Evolutionary conservation across 2,329 filamentous ascomycete genomes (phyloP).

Genomic region (Aspergillus tamarii): DNA sequence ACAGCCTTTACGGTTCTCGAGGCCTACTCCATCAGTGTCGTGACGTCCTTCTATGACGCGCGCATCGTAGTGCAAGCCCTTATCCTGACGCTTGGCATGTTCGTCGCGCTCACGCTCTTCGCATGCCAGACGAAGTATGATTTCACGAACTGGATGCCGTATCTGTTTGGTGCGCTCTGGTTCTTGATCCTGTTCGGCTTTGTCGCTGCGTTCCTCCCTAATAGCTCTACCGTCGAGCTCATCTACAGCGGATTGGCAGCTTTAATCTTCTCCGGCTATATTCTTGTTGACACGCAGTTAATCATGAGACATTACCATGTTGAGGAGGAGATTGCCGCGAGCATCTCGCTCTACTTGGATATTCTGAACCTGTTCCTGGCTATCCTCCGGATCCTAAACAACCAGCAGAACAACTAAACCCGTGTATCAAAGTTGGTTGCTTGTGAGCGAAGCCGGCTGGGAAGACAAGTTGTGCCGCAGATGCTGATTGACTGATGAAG

Average conservation of each 20-base stretch:
- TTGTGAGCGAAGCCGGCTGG: no score
- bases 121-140: constrained; percentile 98
- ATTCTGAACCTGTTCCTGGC: constrained; percentile 96
- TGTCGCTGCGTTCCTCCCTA: constrained; percentile 86
- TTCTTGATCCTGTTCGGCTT: constrained; percentile 89
- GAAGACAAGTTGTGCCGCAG: background rate
- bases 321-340: constrained; percentile 95
- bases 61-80: constrained; percentile 87
- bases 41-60: constrained; percentile 86
- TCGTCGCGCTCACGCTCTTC: constrained; percentile 71
- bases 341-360: constrained; percentile 93
- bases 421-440: background rate
- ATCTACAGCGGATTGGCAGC: constrained; percentile 80
- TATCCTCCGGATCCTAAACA: constrained; percentile 94
- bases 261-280: constrained; percentile 90
- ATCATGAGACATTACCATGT: constrained; percentile 95
- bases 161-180: constrained; percentile 90
- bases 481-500: background rate
- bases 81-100: constrained; percentile 74
- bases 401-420: constrained; percentile 83
- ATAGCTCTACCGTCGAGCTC: constrained; percentile 79
- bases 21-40: constrained; percentile 89
- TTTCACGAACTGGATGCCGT: constrained; percentile 96
- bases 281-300: constrained; percentile 94
- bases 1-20: constrained; percentile 87